phyloP scores from a whole-genome alignment of 2,329 filamentous ascomycete genomes.

The Ascochyta fabae region DNA sequence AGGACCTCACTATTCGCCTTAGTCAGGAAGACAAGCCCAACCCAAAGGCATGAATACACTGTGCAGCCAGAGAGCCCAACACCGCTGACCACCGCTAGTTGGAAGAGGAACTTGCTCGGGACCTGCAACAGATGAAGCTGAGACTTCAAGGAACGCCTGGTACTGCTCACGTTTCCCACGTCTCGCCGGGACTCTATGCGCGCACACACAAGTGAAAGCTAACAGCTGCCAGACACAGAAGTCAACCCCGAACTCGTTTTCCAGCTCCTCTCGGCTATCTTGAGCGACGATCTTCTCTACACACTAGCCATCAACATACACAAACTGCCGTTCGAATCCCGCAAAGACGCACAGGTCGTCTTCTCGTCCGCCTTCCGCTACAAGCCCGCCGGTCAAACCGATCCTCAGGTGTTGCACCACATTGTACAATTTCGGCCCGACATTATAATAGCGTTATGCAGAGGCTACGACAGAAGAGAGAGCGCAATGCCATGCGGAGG shows the following conservation, averaged over 20 bases:
- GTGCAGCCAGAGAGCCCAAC: slow-evolving; percentile 1
- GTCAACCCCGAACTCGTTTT: slow-evolving; percentile 86
- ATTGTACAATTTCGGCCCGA: slow-evolving; percentile 86
- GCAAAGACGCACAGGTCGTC: slow-evolving; percentile 94
- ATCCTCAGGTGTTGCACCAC: slow-evolving; percentile 86
- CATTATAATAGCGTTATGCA: slow-evolving; percentile 85
- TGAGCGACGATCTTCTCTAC: slow-evolving; percentile 88
- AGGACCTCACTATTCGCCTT: slow-evolving; percentile 67
- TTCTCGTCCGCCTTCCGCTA: slow-evolving; percentile 95
- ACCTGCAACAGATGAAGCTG: slow-evolving; percentile 88
- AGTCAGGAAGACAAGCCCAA: slow-evolving; percentile 62
- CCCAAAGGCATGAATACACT: slow-evolving; percentile 58
- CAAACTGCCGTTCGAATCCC: slow-evolving; percentile 89
- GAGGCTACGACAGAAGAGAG: slow-evolving; percentile 87
- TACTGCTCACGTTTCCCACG: slow-evolving; percentile 48
- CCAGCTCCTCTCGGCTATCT: slow-evolving; percentile 81
- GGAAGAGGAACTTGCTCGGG: slow-evolving; percentile 83
- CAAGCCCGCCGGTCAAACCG: slow-evolving; percentile 72
- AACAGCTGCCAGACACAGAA: slow-evolving; percentile 74
- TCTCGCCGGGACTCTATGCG: no score
- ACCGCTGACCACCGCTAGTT: slow-evolving; percentile 60
- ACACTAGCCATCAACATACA: slow-evolving; percentile 82
- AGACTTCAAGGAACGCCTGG: slow-evolving; percentile 92
- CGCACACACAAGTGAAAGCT: neutral
- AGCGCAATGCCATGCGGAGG: slow-evolving; percentile 91